Base-by-base conservation (phyloP, 176 grass and related monocot species). In the Themeda triandra region DNA sequence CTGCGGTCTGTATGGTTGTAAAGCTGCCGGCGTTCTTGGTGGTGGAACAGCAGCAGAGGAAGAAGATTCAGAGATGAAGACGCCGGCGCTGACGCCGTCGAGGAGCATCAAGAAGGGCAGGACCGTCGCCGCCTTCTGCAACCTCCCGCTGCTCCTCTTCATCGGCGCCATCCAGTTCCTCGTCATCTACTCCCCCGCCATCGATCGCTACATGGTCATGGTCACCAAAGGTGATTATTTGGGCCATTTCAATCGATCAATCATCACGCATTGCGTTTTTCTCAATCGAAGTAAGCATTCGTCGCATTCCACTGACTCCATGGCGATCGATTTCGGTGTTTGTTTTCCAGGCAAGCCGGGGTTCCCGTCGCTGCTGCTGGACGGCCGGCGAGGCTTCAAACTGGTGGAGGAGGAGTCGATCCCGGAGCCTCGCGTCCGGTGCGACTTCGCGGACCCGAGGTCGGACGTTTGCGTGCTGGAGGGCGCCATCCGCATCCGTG, bases 381-480 rank as follows among this genome's bases (percentile, higher is more conserved):
- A 90, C 59, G 85, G 88, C 36, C 37, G 80, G 59, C 45, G 17
- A 11, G 60, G 85, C 36, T 90, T 90, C 84, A 90, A 90, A 29
- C 69, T 74, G 15, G 27, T 82, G 64, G 80, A 85, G 9, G 85
- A 82, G 0, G 54, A 80, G 73, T 37, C 80, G 30, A 77, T 93
- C 63, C 87, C 89, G 30, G 87, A 82, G 80, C 91, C 88, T 6
- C 79, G 71, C 0, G 73, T 90, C 74, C 25, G 29, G 13, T 96
- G 90, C 49, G 86, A 87, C 65, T 89, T 94, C 84, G 70, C 35
- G 1, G 92, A 87, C 74, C 39, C 80, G 24, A 71, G 89, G 44
- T 91, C 86, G n/a, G 86, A 92, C 80, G 60, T 76, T 32, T 91
- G 87, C 69, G 90, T 89, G 78, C 58, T 95, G n/a, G 58, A 90